Evolutionary conservation across 2,329 filamentous ascomycete genomes (phyloP), one percentile per base, ranked within the genome.

Genomic region (Orbilia brochopaga): DNA sequence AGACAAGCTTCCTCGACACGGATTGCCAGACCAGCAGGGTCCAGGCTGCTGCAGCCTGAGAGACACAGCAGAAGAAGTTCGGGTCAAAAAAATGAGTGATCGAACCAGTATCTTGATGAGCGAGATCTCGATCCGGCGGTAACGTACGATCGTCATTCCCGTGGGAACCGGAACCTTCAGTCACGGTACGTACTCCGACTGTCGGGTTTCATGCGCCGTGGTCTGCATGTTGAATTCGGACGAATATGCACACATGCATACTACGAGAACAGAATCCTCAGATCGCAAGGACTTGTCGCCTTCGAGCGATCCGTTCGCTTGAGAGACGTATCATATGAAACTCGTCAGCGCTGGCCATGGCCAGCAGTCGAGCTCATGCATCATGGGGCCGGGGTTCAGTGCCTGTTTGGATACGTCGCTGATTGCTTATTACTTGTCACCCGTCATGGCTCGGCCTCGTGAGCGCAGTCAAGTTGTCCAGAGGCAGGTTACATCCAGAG

Each of bases 401-500:
- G 11, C 19, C 44, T 48, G 44, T 23, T 19, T 23, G 44, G 17
- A 23, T 23, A 19, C 19, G 17, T 19, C n/a, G 44, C 44, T 48
- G n/a, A 48, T 13, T 19, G 44, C 44, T 48, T 48, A 8, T 48
- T 10, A 17, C 11, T 19, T 19, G 44, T 48, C 19, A 48, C 17
- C 44, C 44, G 44, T 48, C 44, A 21, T 17, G 3, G 44, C 11
- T 21, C 8, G 44, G 50, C 58, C 66, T 44, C 66, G 66, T 70
- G 59, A 70, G 48, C 54, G 53, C 21, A 59, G 23, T 35, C 24
- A n/a, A 32, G 37, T 37, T 55, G 54, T 50, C 48, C 59, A 55
- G 50, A 60, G 66, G 66, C 54, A 55, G 48, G 66, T 70, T 58
- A 55, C 58, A 69, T 63, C 48, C 42, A 44, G n/a, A n/a, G 19